Evolutionary conservation across 2,329 filamentous ascomycete genomes (phyloP).

Genomic region (Diaporthe helianthi): DNA sequence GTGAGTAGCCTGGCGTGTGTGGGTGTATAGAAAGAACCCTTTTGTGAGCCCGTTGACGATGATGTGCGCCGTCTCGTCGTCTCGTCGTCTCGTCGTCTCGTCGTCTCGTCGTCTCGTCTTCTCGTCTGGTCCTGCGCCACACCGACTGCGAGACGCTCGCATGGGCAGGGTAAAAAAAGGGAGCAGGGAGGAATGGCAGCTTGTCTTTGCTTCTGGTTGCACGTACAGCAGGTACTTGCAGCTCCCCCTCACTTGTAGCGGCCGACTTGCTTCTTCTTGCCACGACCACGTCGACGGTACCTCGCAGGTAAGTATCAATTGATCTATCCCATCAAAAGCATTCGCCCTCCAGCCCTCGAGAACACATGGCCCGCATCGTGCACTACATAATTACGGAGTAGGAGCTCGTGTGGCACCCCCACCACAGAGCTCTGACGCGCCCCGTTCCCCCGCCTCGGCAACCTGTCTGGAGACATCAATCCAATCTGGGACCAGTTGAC

Average conservation of each 20-base stretch:
- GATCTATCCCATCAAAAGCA: constrained; percentile 12
- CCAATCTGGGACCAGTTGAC: too few species aligned
- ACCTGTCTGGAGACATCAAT: constrained; percentile 5
- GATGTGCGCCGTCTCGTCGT: too few species aligned
- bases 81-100: too few species aligned
- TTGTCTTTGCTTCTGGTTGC: background rate
- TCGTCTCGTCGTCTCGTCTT: too few species aligned
- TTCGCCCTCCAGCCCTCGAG: background rate
- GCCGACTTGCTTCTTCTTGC: constrained; percentile 5
- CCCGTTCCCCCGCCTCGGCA: constrained; percentile 19
- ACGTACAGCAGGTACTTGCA: background rate
- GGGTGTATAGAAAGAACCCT: background rate
- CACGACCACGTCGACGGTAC: constrained; percentile 12
- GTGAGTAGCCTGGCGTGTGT: background rate
- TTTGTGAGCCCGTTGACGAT: background rate
- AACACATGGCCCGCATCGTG: background rate
- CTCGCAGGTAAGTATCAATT: too few species aligned
- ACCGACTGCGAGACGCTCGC: background rate
- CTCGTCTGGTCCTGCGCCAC: background rate
- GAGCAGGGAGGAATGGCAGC: background rate
- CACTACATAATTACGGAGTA: background rate
- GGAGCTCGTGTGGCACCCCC: background rate
- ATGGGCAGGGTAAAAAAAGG: too few species aligned
- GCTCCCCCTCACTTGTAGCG: background rate
- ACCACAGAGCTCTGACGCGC: background rate